These are phyloP conservation scores for Lindgomyces ingoldianus DNA, from an alignment of 495 filamentous ascomycete genomes.

Conservation along the genomic window DNA sequence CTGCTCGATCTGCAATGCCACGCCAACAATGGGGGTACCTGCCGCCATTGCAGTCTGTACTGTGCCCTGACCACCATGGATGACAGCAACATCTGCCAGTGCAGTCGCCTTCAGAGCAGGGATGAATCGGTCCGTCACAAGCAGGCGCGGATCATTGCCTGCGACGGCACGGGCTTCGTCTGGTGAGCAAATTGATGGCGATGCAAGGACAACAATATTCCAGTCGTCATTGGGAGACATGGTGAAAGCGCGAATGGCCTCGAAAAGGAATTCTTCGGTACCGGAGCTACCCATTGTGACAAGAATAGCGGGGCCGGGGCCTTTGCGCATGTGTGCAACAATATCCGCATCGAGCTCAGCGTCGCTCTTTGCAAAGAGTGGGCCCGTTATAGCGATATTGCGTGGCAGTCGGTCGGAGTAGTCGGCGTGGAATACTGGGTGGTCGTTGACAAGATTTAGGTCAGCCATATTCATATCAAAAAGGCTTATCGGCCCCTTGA, in stretches of 20 bases:
- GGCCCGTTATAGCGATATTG: constrained; percentile 35
- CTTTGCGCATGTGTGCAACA: constrained; percentile 19
- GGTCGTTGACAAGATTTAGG: constrained; percentile 39
- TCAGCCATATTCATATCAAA: constrained; percentile 39
- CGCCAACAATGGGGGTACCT: constrained; percentile 39
- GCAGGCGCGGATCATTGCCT: constrained; percentile 24
- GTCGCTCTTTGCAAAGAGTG: constrained; percentile 30
- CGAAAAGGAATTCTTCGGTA: constrained; percentile 33
- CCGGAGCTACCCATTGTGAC: constrained; percentile 39
- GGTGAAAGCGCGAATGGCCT: constrained; percentile 33
- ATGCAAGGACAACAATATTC: constrained; percentile 38
- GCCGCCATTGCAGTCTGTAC: constrained; percentile 38
- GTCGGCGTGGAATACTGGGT: constrained; percentile 34
- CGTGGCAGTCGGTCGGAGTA: constrained; percentile 23
- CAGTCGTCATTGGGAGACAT: constrained; percentile 25
- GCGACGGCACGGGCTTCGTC: constrained; percentile 24
- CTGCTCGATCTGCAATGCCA: constrained; percentile 39
- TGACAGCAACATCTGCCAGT: constrained; percentile 36
- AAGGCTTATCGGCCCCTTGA: constrained; percentile 25
- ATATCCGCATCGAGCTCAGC: constrained; percentile 33
- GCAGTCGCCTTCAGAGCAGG: constrained; percentile 30
- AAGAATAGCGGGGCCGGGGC: constrained; percentile 23
- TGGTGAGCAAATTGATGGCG: constrained; percentile 32
- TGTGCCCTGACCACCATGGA: constrained; percentile 40
- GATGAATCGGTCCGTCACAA: constrained; percentile 38